phyloP scores from a whole-genome alignment of 169 alveolate species.

The Plasmodium vivax region DNA sequence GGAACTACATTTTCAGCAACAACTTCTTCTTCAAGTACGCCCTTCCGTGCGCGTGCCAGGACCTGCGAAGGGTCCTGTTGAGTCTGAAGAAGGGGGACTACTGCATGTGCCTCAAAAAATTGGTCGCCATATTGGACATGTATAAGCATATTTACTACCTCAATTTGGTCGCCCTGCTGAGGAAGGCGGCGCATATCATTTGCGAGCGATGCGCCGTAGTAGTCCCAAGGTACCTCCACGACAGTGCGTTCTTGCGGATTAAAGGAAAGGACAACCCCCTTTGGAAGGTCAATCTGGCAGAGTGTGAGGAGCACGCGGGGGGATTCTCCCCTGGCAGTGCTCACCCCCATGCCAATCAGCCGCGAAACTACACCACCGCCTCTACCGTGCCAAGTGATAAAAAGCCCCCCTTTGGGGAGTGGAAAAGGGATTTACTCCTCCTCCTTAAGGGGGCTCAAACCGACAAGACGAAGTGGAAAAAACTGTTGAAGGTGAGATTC shows the following conservation, averaged over 20 bases:
- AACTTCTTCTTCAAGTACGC: constrained; percentile 19
- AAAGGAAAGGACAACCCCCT: neutral
- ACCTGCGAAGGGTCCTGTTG: neutral
- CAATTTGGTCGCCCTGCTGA: neutral
- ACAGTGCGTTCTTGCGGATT: neutral
- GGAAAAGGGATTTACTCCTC: neutral
- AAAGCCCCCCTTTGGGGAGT: neutral
- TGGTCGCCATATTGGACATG: neutral
- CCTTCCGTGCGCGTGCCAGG: neutral
- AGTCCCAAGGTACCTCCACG: neutral
- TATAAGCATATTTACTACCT: constrained; percentile 25
- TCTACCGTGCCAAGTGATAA: neutral
- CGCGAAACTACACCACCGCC: neutral
- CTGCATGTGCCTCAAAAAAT: neutral
- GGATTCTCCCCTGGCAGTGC: neutral
- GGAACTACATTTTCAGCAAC: constrained; percentile 46
- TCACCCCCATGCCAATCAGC: neutral
- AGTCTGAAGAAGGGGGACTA: constrained; percentile 9
- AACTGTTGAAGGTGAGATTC: neutral
- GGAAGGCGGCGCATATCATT: neutral
- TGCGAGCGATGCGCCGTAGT: neutral
- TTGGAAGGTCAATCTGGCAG: neutral
- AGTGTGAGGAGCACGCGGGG: neutral
- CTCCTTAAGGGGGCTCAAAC: neutral
- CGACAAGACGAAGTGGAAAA: neutral